Evolutionary conservation across 768 basidiomycete species (phyloP).

Genomic region (Tulasnella sp.): DNA sequence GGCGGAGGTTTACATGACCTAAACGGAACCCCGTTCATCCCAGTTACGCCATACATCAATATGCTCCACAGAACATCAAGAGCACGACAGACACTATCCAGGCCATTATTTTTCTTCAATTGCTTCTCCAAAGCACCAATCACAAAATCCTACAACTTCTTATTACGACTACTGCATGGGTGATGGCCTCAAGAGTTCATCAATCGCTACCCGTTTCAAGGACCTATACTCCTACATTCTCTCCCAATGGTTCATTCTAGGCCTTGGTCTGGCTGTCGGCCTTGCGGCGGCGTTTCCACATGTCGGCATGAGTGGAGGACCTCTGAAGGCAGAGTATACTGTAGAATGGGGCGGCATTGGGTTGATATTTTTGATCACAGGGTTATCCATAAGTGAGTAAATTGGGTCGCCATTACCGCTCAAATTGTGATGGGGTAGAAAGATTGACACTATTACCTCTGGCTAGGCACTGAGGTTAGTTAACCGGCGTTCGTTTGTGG

Average conservation of each 20-base stretch:
- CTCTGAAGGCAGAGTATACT: slow-evolving; percentile 22
- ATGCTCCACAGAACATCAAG: too few species aligned
- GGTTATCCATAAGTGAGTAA: slow-evolving; percentile 18
- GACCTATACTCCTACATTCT: slow-evolving; percentile 4
- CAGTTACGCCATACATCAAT: too few species aligned
- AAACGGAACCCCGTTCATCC: too few species aligned
- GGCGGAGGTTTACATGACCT: too few species aligned
- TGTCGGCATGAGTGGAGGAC: slow-evolving; percentile 22
- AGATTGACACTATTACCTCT: neutral
- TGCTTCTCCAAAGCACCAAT: too few species aligned
- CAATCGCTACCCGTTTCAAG: too few species aligned
- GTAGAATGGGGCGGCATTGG: slow-evolving; percentile 23
- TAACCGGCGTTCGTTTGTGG: slow-evolving; percentile 13
- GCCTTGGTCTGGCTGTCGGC: slow-evolving; percentile 21
- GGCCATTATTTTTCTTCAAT: too few species aligned
- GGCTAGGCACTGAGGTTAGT: slow-evolving; percentile 12
- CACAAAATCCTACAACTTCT: too few species aligned
- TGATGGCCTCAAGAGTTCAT: too few species aligned
- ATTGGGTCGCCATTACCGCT: neutral
- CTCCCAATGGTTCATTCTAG: slow-evolving; percentile 24
- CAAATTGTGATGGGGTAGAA: too few species aligned
- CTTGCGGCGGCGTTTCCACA: slow-evolving; percentile 24
- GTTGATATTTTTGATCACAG: slow-evolving; percentile 25
- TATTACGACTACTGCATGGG: too few species aligned
- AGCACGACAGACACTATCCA: too few species aligned